These are phyloP conservation scores for Colletotrichum lentis DNA, from an alignment of 2,329 filamentous ascomycete genomes.

Conservation along the genomic window DNA sequence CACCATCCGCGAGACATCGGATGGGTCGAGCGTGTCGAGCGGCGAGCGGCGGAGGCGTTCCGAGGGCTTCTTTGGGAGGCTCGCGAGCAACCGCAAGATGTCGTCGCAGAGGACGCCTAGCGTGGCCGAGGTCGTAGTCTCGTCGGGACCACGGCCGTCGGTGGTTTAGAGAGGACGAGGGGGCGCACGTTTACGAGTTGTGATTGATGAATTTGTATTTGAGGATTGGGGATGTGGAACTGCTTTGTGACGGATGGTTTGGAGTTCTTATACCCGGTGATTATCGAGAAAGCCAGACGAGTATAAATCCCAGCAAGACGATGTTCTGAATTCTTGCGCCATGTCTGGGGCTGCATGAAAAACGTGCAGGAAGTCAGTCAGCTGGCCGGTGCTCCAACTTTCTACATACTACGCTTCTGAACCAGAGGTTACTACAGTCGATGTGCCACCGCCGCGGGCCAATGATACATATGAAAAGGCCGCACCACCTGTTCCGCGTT, in stretches of 20 bases:
- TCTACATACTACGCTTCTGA: not conserved
- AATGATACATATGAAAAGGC: too few relatives aligned
- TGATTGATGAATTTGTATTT: not conserved
- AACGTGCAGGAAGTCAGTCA: not conserved
- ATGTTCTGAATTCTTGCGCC: not conserved
- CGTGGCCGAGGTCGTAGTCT: conserved; percentile 41
- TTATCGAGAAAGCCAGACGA: not conserved
- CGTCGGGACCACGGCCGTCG: conserved; percentile 23
- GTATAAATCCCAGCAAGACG: not conserved
- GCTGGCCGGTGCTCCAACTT: not conserved
- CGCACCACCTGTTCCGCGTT: not conserved
- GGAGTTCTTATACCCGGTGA: conserved; percentile 26
- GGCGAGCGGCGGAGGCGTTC: conserved; percentile 47
- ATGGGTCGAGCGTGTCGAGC: conserved; percentile 45
- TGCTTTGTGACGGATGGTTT: not conserved
- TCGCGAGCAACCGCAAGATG: conserved; percentile 46
- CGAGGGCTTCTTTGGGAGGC: conserved; percentile 47
- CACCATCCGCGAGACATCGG: conserved; percentile 52
- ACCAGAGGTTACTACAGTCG: not conserved
- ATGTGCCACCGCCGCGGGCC: too few relatives aligned
- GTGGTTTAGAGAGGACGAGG: conserved; percentile 1
- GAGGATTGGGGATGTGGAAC: not conserved
- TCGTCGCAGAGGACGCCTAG: conserved; percentile 46
- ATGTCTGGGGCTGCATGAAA: not conserved
- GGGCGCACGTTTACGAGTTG: not conserved